phyloP scores from a whole-genome alignment of 2,329 filamentous ascomycete genomes.

The Aspergillus cejpii region DNA sequence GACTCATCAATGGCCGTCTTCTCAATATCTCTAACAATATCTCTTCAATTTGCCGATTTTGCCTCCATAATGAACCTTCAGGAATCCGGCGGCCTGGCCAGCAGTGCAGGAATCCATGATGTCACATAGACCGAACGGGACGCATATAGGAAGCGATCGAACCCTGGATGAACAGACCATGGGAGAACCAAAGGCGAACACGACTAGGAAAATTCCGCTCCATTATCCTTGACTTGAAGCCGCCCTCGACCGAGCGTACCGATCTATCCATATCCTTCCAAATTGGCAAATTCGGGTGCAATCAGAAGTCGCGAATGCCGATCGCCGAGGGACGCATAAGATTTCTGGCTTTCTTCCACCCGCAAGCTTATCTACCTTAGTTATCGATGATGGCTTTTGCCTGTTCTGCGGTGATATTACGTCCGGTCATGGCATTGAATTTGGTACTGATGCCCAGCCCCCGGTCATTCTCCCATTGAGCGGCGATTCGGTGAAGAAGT shows the following conservation, averaged over 20 bases:
- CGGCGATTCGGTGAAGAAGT: slow-evolving; percentile 41
- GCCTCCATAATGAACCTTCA: too few species aligned
- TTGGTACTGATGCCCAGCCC: slow-evolving; percentile 45
- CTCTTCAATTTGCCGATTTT: too few species aligned
- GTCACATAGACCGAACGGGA: slow-evolving; percentile 3
- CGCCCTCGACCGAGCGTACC: background rate
- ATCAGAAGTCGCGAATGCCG: background rate
- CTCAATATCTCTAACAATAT: too few species aligned
- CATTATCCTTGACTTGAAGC: background rate
- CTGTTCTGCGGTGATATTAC: slow-evolving; percentile 39
- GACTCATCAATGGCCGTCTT: too few species aligned
- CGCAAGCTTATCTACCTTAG: slow-evolving; percentile 2
- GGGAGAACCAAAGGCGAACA: background rate
- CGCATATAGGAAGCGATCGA: slow-evolving; percentile 3
- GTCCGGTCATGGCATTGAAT: slow-evolving; percentile 47
- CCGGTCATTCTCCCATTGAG: slow-evolving; percentile 38
- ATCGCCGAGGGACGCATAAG: background rate
- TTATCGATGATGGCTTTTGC: slow-evolving; percentile 17
- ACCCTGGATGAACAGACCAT: slow-evolving; percentile 5
- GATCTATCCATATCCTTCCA: slow-evolving; percentile 1
- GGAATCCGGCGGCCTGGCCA: too few species aligned
- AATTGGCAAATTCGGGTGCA: background rate
- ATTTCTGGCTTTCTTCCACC: background rate
- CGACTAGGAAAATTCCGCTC: slow-evolving; percentile 2
- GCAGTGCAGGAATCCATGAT: slow-evolving; percentile 4